Evolutionary conservation across 768 basidiomycete genomes (phyloP).

Genomic region (Pilatotrama ljubarskyi): DNA sequence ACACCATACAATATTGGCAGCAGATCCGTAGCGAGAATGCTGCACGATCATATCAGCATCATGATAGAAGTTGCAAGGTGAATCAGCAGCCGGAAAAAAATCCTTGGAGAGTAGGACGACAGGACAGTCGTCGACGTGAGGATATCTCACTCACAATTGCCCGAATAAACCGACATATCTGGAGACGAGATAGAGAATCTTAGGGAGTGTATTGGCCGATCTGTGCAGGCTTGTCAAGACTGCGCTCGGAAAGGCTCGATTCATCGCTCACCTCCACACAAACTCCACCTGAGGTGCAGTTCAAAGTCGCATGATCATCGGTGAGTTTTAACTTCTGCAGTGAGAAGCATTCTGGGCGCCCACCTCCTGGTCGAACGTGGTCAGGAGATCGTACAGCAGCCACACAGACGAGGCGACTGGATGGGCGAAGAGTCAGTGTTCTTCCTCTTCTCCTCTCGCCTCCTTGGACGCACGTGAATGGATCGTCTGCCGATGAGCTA

Average conservation of each 20-base stretch:
- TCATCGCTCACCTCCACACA: constrained; percentile 11
- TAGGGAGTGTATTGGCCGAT: constrained; percentile 17
- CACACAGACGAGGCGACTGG: constrained; percentile 5
- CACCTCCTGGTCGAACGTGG: constrained; percentile 14
- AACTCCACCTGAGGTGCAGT: not conserved
- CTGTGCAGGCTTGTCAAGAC: not conserved
- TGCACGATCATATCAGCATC: not conserved
- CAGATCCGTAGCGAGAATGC: not conserved
- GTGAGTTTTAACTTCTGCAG: not conserved
- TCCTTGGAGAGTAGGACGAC: not conserved
- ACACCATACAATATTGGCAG: not conserved
- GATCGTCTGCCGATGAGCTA: constrained; percentile 1
- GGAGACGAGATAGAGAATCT: constrained; percentile 20
- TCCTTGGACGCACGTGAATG: not conserved
- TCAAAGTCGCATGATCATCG: not conserved
- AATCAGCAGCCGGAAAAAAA: not conserved
- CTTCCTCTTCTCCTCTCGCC: not conserved
- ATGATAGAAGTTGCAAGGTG: too few relatives aligned
- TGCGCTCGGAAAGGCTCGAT: not conserved
- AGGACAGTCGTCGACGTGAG: not conserved
- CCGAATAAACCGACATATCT: constrained; percentile 17
- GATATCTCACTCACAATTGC: constrained; percentile 9
- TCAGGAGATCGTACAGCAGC: constrained; percentile 15
- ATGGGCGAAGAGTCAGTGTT: not conserved
- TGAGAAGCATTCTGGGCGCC: not conserved